Conservation (phyloP, 345 rosid genomes). For the Eucalyptus dawsonii region DNA sequence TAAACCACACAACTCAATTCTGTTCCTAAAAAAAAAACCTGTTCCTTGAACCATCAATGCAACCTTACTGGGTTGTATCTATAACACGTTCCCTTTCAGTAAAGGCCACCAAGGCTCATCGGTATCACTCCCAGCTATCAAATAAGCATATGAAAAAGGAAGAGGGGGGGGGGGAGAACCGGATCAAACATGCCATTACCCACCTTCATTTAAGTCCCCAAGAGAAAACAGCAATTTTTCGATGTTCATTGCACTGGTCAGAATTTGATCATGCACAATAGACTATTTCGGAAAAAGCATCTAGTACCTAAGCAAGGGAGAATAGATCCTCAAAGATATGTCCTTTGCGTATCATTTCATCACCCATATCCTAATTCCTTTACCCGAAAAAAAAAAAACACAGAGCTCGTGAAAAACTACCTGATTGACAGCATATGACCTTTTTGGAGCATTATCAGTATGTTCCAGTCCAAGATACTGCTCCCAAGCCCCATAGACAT, state of each 20-base stretch:
- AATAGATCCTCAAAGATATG: background rate
- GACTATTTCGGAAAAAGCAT: background rate
- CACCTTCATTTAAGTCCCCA: background rate
- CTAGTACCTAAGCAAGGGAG: background rate
- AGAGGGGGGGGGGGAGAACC: background rate
- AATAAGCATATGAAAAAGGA: background rate
- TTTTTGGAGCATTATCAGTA: conserved; percentile 50
- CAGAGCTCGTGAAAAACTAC: background rate
- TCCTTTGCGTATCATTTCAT: background rate
- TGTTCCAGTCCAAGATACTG: conserved; percentile 72
- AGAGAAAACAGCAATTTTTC: background rate
- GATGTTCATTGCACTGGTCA: background rate
- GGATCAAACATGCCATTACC: background rate
- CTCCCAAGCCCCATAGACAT: conserved; percentile 74
- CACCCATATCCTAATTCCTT: background rate
- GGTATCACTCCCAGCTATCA: background rate
- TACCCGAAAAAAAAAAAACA: background rate
- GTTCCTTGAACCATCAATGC: background rate
- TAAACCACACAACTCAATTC: background rate
- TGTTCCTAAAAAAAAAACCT: background rate
- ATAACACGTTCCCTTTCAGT: background rate
- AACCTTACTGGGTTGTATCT: background rate
- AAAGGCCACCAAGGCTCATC: background rate
- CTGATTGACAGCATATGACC: conserved; percentile 49
- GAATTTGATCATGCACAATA: background rate